Conservation (phyloP, 1,284 basidiomycete species). For the Cryptococcus sp. region DNA sequence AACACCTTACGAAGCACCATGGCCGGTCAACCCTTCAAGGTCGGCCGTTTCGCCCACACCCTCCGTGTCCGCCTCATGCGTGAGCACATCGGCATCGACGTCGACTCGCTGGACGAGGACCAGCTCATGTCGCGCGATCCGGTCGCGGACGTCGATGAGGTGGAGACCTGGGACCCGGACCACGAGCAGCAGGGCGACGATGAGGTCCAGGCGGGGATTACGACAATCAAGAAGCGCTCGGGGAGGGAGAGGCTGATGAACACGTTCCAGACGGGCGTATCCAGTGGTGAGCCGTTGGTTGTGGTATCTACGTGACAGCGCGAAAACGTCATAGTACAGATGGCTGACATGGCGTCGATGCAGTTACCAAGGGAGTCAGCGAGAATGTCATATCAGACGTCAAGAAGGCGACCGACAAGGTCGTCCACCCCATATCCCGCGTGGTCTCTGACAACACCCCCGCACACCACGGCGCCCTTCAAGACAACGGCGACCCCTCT, state of each 20-base stretch:
- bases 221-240: slow-evolving; percentile 43
- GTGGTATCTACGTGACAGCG: not conserved
- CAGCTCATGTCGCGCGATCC: slow-evolving; percentile 62
- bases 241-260: slow-evolving; percentile 32
- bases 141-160: slow-evolving; percentile 56
- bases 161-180: slow-evolving; percentile 75
- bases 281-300: slow-evolving; percentile 27
- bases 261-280: slow-evolving; percentile 35
- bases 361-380: slow-evolving; percentile 46
- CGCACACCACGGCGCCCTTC: slow-evolving; percentile 43
- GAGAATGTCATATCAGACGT: slow-evolving; percentile 47
- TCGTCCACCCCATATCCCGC: slow-evolving; percentile 50
- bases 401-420: slow-evolving; percentile 52
- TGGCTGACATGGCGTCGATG: not conserved
- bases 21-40: slow-evolving; percentile 91
- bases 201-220: slow-evolving; percentile 37
- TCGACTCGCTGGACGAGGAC: slow-evolving; percentile 81
- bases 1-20: slow-evolving; percentile 61
- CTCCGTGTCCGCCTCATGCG: slow-evolving; percentile 91
- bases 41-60: slow-evolving; percentile 94
- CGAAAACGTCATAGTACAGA: no score
- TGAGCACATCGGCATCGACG: slow-evolving; percentile 92
- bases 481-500: slow-evolving; percentile 53
- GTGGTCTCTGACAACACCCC: slow-evolving; percentile 21
- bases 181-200: slow-evolving; percentile 60